Conservation (phyloP, 179 eudicot genomes). For the Spinacia oleracea region DNA sequence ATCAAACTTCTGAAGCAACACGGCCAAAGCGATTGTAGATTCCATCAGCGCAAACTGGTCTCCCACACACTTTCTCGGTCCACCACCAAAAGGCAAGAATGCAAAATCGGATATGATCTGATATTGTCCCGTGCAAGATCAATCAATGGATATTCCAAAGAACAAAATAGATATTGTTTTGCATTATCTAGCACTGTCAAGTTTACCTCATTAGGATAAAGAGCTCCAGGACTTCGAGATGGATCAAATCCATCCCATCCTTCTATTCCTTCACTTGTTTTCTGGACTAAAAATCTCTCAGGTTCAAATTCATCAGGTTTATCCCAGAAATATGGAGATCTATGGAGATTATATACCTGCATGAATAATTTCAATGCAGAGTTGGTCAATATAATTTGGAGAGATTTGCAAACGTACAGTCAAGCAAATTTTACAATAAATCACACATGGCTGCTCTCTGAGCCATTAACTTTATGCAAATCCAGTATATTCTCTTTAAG, state of each 20-base stretch:
- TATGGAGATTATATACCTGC: conserved; percentile 95
- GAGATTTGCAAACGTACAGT: not conserved
- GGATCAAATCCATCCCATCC: conserved; percentile 99
- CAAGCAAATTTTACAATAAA: not conserved
- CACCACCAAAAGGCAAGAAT: conserved; percentile 96
- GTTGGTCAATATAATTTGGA: not conserved
- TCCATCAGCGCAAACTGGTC: conserved; percentile 99
- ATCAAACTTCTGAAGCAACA: conserved; percentile 86
- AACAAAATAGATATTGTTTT: not conserved
- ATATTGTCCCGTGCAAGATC: conserved; percentile 10
- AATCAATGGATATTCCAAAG: not conserved
- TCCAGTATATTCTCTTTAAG: not conserved
- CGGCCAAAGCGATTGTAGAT: conserved; percentile 89
- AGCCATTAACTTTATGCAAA: not conserved
- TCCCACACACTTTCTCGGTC: conserved; percentile 95
- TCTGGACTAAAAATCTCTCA: conserved; percentile 72
- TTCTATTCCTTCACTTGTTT: conserved; percentile 57
- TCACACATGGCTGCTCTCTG: not conserved
- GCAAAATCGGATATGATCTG: conserved; percentile 92
- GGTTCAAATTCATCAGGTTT: conserved; percentile 86
- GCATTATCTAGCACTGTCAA: not conserved
- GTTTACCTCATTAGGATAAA: conserved; percentile 93
- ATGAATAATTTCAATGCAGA: not conserved
- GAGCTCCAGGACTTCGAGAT: conserved; percentile 92
- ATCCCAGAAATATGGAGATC: conserved; percentile 98